These are phyloP conservation scores for Apiotrichum brassicae DNA, from an alignment of 1,284 basidiomycete species.

Conservation along the genomic window DNA sequence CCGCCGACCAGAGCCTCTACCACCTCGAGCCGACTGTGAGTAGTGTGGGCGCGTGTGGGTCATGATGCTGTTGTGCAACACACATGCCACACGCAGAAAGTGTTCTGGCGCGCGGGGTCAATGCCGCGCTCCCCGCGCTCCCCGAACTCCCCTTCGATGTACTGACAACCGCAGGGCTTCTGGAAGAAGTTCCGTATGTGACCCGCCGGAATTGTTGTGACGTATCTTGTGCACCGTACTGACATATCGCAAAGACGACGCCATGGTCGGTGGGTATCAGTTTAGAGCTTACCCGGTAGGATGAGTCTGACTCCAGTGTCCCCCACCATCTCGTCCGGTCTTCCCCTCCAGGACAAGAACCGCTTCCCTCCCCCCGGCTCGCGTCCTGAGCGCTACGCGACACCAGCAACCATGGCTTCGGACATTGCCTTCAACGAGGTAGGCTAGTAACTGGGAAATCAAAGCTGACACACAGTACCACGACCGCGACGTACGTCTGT, in stretches of 20 bases:
- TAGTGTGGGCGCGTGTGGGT: not conserved
- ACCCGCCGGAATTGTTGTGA: not conserved
- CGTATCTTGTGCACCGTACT: not conserved
- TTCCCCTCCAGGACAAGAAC: conserved; percentile 68
- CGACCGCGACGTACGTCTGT: conserved; percentile 71
- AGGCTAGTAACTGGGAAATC: not conserved
- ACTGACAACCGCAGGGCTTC: conserved; percentile 53
- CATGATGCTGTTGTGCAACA: not conserved
- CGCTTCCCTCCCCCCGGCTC: conserved; percentile 82
- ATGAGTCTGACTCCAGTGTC: conserved; percentile 53
- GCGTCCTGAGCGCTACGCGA: conserved; percentile 74
- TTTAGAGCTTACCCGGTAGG: too few species aligned
- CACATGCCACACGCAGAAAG: too few species aligned
- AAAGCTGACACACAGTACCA: conserved; percentile 57
- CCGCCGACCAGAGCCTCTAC: conserved; percentile 75
- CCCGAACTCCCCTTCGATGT: too few species aligned
- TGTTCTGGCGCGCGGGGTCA: too few species aligned
- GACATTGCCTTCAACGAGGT: conserved; percentile 42
- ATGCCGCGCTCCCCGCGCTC: too few species aligned
- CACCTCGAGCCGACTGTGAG: conserved; percentile 69
- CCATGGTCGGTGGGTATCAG: conserved; percentile 63
- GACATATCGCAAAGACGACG: conserved; percentile 57
- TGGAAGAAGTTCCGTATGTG: conserved; percentile 88
- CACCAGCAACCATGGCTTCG: conserved; percentile 77
- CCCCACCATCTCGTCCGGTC: conserved; percentile 83